These are phyloP conservation scores for Persicaria tinctoria DNA, from an alignment of 148 eudicot species.

Conservation along the genomic window DNA sequence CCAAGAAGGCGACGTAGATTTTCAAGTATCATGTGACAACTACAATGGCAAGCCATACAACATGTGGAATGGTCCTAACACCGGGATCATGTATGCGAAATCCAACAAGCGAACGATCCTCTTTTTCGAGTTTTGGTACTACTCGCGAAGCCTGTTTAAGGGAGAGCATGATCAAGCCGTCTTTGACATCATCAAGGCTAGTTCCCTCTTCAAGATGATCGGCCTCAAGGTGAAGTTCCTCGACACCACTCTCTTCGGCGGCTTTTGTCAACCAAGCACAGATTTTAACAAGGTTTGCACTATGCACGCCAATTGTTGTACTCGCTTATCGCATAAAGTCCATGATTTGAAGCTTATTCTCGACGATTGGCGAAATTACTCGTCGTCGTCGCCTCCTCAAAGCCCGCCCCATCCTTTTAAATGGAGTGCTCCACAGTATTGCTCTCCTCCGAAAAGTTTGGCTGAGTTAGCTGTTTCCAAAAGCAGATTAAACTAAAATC, in stretches of 20 bases:
- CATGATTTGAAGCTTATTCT: constrained; percentile 39
- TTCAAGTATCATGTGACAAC: neutral
- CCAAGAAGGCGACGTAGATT: neutral
- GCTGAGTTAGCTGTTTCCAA: no score
- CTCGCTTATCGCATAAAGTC: constrained; percentile 39
- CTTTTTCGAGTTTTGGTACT: neutral
- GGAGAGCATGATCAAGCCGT: neutral
- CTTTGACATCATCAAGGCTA: neutral
- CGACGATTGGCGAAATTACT: constrained; percentile 45
- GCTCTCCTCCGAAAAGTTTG: neutral
- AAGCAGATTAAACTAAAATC: no score
- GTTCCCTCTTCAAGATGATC: neutral
- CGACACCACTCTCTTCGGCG: neutral
- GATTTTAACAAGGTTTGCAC: constrained; percentile 45
- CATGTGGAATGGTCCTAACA: neutral
- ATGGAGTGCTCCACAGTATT: constrained; percentile 44
- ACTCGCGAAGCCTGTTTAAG: neutral
- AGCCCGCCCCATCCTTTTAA: constrained; percentile 10
- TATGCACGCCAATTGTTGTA: constrained; percentile 70
- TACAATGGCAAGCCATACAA: neutral
- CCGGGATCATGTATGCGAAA: neutral
- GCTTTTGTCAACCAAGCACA: constrained; percentile 22
- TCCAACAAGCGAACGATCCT: neutral
- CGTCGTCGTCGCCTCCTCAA: constrained; percentile 12
- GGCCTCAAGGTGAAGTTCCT: neutral